These are phyloP conservation scores for Aspergillus fumigatus DNA, from an alignment of 2,329 filamentous ascomycete species.

Conservation along the genomic window DNA sequence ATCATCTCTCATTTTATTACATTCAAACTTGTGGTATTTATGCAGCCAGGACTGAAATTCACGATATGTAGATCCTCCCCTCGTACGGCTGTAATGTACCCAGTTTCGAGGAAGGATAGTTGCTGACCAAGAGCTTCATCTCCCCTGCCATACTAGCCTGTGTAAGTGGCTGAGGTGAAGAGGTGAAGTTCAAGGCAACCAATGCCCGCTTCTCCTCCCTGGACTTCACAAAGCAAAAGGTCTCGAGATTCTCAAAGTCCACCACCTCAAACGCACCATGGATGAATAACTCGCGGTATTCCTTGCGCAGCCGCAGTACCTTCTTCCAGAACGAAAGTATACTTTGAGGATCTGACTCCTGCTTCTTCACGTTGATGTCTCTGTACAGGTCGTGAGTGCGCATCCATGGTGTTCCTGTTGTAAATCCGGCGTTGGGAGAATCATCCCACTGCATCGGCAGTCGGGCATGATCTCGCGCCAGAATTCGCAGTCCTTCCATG, in stretches of 20 bases:
- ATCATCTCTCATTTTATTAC: no score
- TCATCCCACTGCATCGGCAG: conserved; percentile 65
- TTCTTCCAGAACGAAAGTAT: conserved; percentile 58
- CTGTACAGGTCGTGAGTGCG: conserved; percentile 45
- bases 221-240: conserved; percentile 19
- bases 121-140: conserved; percentile 17
- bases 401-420: conserved; percentile 56
- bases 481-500: conserved; percentile 45
- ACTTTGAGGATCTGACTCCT: conserved; percentile 41
- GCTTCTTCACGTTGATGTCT: conserved; percentile 48
- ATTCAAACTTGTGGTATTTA: no score
- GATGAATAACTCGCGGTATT: conserved; percentile 52
- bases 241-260: conserved; percentile 18
- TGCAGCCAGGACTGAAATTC: no score
- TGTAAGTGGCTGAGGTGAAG: conserved; percentile 8
- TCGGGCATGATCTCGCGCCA: conserved; percentile 58
- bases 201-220: conserved; percentile 12
- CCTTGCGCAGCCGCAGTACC: conserved; percentile 52
- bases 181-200: conserved; percentile 17
- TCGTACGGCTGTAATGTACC: conserved; percentile 15
- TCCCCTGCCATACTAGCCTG: neutral
- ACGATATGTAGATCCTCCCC: conserved; percentile 17
- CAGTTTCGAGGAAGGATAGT: conserved; percentile 5
- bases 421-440: conserved; percentile 58
- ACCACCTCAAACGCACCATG: conserved; percentile 18